Percentiles rank a stretch among this genome's conserved stretches.
Evolutionary conservation across 2,329 filamentous ascomycete species (phyloP).

Genomic region (Ophiostoma montium): DNA sequence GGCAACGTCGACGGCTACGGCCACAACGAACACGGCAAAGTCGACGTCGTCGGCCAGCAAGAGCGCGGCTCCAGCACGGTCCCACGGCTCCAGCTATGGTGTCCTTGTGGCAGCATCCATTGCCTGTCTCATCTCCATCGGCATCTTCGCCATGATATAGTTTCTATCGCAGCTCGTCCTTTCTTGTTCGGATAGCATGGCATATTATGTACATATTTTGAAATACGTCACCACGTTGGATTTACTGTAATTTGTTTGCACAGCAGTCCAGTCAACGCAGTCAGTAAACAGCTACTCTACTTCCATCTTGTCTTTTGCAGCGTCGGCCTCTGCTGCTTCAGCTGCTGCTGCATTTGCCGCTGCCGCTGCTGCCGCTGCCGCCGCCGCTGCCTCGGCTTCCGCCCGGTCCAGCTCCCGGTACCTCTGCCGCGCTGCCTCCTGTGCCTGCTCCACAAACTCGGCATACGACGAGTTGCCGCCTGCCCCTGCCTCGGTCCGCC

Average conservation of each 20-base stretch:
- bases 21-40: constrained; percentile 5
- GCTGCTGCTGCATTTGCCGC: background rate
- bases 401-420: constrained; percentile 19
- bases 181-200: too few species aligned
- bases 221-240: background rate
- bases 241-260: too few species aligned
- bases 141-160: constrained; percentile 13
- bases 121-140: constrained; percentile 16
- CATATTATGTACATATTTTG: background rate
- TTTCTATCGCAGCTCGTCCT: too few species aligned
- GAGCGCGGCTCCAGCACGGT: constrained; percentile 7
- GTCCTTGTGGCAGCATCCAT: constrained; percentile 13
- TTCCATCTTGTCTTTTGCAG: background rate
- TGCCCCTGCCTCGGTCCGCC: constrained; percentile 36
- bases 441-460: constrained; percentile 49
- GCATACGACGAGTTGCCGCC: constrained; percentile 40
- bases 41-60: background rate
- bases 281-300: background rate
- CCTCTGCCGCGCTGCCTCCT: constrained; percentile 52
- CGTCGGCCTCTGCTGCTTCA: background rate
- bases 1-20: background rate
- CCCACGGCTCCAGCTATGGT: constrained; percentile 6
- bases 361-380: background rate
- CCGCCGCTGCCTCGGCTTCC: constrained; percentile 1
- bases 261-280: background rate